Evolutionary conservation across 2,329 filamentous ascomycete genomes (phyloP).

Genomic region (Lasiodiplodia hormozganensis): DNA sequence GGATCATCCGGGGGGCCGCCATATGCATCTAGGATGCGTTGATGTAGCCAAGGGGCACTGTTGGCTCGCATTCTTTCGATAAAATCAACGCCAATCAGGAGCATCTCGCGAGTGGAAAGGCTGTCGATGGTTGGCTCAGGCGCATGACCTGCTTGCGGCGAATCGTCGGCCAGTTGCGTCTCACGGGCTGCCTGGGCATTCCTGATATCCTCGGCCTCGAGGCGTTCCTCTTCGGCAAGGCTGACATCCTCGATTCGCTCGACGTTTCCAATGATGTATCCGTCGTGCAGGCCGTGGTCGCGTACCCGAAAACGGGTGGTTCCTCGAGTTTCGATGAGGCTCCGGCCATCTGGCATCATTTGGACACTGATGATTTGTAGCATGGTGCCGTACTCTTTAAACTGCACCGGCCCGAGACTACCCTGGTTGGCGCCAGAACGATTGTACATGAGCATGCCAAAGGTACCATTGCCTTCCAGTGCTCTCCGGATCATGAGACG

Average conservation of each 20-base stretch:
- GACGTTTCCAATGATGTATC: slow-evolving; percentile 77
- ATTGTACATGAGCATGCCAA: slow-evolving; percentile 84
- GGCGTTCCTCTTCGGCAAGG: slow-evolving; percentile 77
- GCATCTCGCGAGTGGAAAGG: slow-evolving; percentile 74
- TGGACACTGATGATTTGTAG: slow-evolving; percentile 78
- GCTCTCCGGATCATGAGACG: slow-evolving; percentile 85
- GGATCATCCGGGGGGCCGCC: slow-evolving; percentile 80
- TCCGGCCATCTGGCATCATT: slow-evolving; percentile 78
- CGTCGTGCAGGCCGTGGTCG: slow-evolving; percentile 70
- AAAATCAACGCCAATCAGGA: slow-evolving; percentile 71
- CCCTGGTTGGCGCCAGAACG: slow-evolving; percentile 60
- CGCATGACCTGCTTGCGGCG: slow-evolving; percentile 6
- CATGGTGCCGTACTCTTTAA: slow-evolving; percentile 78
- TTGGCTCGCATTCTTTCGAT: slow-evolving; percentile 71
- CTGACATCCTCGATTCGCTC: slow-evolving; percentile 84
- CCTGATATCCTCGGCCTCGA: slow-evolving; percentile 73
- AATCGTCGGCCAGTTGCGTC: slow-evolving; percentile 28
- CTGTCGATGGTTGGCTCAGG: slow-evolving; percentile 48
- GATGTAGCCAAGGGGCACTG: slow-evolving; percentile 77
- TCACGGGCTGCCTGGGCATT: slow-evolving; percentile 38
- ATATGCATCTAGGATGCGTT: slow-evolving; percentile 74
- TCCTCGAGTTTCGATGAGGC: slow-evolving; percentile 79
- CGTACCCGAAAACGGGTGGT: slow-evolving; percentile 77
- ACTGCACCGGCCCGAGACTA: slow-evolving; percentile 59
- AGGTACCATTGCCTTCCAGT: slow-evolving; percentile 74